Conservation (phyloP, 495 filamentous ascomycete species). For the Xylaria scruposa region DNA sequence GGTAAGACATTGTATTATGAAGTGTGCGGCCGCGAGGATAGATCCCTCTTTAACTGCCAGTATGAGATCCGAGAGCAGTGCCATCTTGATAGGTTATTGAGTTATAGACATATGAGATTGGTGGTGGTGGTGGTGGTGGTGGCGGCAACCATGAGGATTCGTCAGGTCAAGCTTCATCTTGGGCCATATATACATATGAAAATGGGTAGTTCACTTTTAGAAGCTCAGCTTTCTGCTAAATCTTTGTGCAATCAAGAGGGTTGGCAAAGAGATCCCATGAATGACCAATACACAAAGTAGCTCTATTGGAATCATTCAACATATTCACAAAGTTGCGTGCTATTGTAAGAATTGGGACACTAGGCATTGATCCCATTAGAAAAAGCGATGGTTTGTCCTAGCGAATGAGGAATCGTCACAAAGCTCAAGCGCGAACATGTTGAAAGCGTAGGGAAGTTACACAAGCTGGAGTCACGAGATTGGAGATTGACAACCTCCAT, state of each 20-base stretch:
- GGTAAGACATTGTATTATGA: background rate
- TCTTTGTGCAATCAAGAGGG: background rate
- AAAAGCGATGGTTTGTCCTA: background rate
- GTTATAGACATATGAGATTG: background rate
- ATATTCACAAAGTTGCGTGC: background rate
- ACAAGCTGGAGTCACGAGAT: background rate
- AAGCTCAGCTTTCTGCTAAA: background rate
- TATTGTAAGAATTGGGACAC: background rate
- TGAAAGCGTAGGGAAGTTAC: background rate
- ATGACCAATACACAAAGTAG: background rate
- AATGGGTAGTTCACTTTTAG: background rate
- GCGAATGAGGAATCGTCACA: background rate
- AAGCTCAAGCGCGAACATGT: background rate
- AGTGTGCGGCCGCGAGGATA: background rate
- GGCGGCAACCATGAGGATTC: background rate
- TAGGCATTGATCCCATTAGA: background rate
- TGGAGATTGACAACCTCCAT: background rate
- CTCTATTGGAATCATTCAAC: background rate
- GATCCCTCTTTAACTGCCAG: slow-evolving; percentile 4
- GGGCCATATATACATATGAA: background rate
- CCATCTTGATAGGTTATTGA: background rate
- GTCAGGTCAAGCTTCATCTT: background rate
- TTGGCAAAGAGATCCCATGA: background rate
- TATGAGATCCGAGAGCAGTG: background rate
- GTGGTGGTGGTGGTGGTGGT: background rate